A percentile compares a stretch with the other conserved stretches of the same genome.
phyloP scores from a whole-genome alignment of 768 basidiomycete genomes.

The Tricholoma matsutake region DNA sequence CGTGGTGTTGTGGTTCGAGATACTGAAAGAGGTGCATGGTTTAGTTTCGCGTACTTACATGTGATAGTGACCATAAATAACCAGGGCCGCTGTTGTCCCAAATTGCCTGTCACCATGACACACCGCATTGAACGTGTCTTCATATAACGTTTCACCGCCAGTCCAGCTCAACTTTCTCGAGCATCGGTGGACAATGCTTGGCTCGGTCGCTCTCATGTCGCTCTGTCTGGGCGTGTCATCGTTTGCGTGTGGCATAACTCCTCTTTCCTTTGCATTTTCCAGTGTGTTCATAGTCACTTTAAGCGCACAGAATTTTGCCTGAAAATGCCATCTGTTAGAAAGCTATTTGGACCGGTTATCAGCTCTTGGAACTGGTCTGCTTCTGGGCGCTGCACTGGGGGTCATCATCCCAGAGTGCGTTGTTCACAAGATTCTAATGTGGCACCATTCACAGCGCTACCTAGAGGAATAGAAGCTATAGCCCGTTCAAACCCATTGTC shows the following conservation, averaged over 20 bases:
- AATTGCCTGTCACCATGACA: no score
- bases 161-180: neutral
- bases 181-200: conserved; percentile 26
- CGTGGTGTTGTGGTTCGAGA: no score
- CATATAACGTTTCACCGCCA: neutral
- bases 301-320: conserved; percentile 10
- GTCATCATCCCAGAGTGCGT: conserved; percentile 93
- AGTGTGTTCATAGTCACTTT: conserved; percentile 40
- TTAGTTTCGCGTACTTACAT: no score
- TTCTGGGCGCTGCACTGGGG: conserved; percentile 87
- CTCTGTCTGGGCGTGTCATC: conserved; percentile 57
- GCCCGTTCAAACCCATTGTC: conserved; percentile 33
- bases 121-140: no score
- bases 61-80: no score
- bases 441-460: neutral
- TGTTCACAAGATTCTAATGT: neutral
- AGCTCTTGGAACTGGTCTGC: conserved; percentile 74
- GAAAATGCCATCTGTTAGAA: conserved; percentile 21
- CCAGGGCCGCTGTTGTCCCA: no score
- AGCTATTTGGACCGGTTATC: conserved; percentile 40
- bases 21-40: no score
- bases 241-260: conserved; percentile 70
- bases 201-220: conserved; percentile 53
- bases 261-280: conserved; percentile 70
- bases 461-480: conserved; percentile 71